Evolutionary conservation across 2,329 filamentous ascomycete species (phyloP), one percentile per base, ranked within the genome.

Genomic region (Venturia oleaginea): DNA sequence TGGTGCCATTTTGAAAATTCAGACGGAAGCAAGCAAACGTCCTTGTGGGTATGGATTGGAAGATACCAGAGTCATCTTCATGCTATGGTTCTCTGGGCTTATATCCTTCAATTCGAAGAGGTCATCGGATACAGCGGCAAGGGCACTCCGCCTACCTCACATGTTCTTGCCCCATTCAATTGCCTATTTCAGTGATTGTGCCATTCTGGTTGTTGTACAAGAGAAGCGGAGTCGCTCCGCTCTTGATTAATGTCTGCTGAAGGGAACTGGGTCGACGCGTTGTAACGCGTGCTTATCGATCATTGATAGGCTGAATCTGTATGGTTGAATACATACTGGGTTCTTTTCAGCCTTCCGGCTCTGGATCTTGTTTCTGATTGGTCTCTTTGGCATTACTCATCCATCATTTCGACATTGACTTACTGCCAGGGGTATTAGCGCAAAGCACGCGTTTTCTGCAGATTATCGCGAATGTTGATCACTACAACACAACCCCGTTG

Each of bases 1-100:
- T 66, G 78, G 77, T 65, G 77, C 77, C 61, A 63, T 63, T 34
- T 22, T 40, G 61, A 19, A 38, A 30, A 7, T 32, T 27, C 24
- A 32, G 48, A 17, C 24, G n/a, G 32, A 54, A 77, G 79, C 79
- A 57, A 42, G 40, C 22, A 43, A 30, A 27, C 5, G 8, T 30
- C 40, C 2, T 40, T 60, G 32, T 40, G 19, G 34, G 3, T 38
- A 7, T 60, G 32, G 22, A 11, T 43, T 32, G 24, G 22, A 60
- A 34, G 22, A 60, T 15, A 13, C 7, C 15, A n/a, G n/a, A n/a
- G 17, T 60, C 10, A 24, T 1, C 5, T 38, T 27, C 13, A 22
- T n/a, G 32, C 30, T n/a, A 59, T 22, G 5, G 27, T 30, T 24
- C 10, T 54, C 7, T 10, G 48, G 48, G 24, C 24, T 54, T 54